phyloP scores from a whole-genome alignment of 148 eudicot species.

The Vaccinium macrocarpon region DNA sequence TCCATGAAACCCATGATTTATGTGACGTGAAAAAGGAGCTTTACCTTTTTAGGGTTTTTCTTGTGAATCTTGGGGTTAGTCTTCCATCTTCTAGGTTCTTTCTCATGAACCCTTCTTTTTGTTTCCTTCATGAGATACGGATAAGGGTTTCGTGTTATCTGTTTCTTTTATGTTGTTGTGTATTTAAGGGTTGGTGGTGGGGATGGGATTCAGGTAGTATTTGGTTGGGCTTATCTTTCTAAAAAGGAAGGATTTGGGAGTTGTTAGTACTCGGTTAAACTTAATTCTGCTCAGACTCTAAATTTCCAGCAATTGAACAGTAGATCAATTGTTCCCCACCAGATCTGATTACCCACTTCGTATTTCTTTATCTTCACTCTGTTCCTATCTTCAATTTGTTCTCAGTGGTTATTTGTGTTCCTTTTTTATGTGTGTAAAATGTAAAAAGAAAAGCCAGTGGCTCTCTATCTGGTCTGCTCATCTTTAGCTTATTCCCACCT shows the following conservation, averaged over 20 bases:
- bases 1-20: conserved; percentile 39
- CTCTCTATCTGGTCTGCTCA: not conserved
- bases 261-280: not conserved
- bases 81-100: conserved; percentile 19
- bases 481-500: conserved; percentile 4
- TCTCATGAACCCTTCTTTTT: conserved; percentile 18
- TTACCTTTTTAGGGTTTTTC: conserved; percentile 27
- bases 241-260: conserved; percentile 14
- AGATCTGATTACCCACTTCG: conserved; percentile 28
- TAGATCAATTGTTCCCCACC: conserved; percentile 21
- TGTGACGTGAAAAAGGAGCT: conserved; percentile 30
- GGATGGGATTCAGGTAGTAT: conserved; percentile 23
- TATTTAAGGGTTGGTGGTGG: conserved; percentile 39
- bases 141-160: conserved; percentile 33
- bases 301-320: conserved; percentile 11
- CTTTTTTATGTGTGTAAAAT: not conserved
- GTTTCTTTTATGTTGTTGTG: conserved; percentile 18
- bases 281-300: conserved; percentile 7
- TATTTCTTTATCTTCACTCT: conserved; percentile 8
- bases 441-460: not conserved
- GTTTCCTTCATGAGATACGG: conserved; percentile 27
- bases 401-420: not conserved
- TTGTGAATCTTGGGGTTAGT: conserved; percentile 28
- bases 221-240: conserved; percentile 12
- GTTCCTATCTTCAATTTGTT: conserved; percentile 5